Percentiles rank a stretch among this genome's conserved stretches.
phyloP scores from a whole-genome alignment of 2,329 filamentous ascomycete species.

The Pyrenophora tritici-repentis region DNA sequence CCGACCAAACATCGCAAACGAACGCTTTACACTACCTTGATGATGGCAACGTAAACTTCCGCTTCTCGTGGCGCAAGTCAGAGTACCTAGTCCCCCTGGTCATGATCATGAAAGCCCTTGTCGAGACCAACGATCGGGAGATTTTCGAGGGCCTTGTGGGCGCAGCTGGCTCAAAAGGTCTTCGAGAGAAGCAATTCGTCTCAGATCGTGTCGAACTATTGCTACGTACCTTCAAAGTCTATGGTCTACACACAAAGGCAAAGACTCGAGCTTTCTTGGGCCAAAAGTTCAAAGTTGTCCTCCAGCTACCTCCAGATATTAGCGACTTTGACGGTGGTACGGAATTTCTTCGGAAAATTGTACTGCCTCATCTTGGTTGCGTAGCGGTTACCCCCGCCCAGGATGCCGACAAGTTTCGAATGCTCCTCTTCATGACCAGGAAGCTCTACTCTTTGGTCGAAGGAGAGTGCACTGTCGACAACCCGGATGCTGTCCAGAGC shows the following conservation, averaged over 20 bases:
- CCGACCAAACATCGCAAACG: conserved; percentile 97
- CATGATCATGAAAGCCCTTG: conserved; percentile 94
- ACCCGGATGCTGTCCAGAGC: conserved; percentile 94
- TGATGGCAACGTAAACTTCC: conserved; percentile 94
- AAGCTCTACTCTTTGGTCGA: conserved; percentile 94
- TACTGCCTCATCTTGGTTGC: conserved; percentile 89
- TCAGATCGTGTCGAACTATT: conserved; percentile 93
- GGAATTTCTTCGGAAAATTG: conserved; percentile 87
- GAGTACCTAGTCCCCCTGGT: conserved; percentile 95
- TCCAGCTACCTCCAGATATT: conserved; percentile 82
- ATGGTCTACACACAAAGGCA: conserved; percentile 78
- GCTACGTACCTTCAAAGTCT: conserved; percentile 89
- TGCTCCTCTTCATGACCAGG: conserved; percentile 93
- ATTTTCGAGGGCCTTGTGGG: conserved; percentile 95
- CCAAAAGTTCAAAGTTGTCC: conserved; percentile 85
- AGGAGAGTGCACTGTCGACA: conserved; percentile 90
- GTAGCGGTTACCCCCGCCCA: conserved; percentile 81
- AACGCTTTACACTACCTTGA: conserved; percentile 95
- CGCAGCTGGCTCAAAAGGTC: conserved; percentile 72
- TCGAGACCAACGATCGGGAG: conserved; percentile 95
- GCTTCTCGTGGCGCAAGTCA: conserved; percentile 97
- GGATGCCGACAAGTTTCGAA: conserved; percentile 89
- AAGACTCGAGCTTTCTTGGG: conserved; percentile 87
- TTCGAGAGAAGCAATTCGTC: conserved; percentile 84
- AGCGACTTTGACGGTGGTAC: conserved; percentile 87